These are phyloP conservation scores for Peniophora sp. DNA, from an alignment of 1,284 basidiomycete genomes.

Conservation along the genomic window DNA sequence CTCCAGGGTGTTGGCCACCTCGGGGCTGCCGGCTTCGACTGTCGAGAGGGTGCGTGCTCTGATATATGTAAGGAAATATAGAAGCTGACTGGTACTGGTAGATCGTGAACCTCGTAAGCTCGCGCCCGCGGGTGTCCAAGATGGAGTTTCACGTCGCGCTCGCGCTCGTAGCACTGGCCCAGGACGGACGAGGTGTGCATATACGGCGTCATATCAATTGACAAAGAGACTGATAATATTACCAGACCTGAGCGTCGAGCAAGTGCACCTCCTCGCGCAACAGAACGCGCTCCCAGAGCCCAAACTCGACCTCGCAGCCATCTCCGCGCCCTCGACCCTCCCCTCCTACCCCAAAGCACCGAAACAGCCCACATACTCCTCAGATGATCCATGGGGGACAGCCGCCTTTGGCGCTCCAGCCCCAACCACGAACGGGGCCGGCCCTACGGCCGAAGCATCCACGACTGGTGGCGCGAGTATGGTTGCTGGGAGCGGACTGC, in stretches of 20 bases:
- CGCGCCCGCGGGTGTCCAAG: conserved; percentile 67
- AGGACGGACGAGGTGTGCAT: conserved; percentile 67
- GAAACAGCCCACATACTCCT: conserved; percentile 38
- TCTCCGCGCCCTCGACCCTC: conserved; percentile 43
- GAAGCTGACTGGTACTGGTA: conserved; percentile 20
- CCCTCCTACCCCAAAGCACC: conserved; percentile 28
- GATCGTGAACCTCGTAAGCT: conserved; percentile 81
- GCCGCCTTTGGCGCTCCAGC: conserved; percentile 16
- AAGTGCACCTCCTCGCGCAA: conserved; percentile 64
- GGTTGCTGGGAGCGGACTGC: conserved; percentile 63
- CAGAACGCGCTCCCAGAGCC: conserved; percentile 67
- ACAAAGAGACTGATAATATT: background rate
- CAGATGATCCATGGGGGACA: conserved; percentile 69
- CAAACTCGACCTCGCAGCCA: conserved; percentile 51
- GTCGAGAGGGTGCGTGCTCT: conserved; percentile 61
- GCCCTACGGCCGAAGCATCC: background rate
- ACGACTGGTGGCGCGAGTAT: conserved; percentile 39
- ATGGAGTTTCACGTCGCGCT: conserved; percentile 85
- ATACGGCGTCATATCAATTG: background rate
- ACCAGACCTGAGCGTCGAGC: conserved; percentile 72
- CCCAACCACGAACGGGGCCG: background rate
- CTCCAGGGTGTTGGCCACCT: conserved; percentile 70
- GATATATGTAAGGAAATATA: background rate
- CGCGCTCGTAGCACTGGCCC: conserved; percentile 81
- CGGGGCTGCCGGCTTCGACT: conserved; percentile 69